Evolutionary conservation across 257 asterid species (phyloP).

Genomic region (Anisodus tanguticus): DNA sequence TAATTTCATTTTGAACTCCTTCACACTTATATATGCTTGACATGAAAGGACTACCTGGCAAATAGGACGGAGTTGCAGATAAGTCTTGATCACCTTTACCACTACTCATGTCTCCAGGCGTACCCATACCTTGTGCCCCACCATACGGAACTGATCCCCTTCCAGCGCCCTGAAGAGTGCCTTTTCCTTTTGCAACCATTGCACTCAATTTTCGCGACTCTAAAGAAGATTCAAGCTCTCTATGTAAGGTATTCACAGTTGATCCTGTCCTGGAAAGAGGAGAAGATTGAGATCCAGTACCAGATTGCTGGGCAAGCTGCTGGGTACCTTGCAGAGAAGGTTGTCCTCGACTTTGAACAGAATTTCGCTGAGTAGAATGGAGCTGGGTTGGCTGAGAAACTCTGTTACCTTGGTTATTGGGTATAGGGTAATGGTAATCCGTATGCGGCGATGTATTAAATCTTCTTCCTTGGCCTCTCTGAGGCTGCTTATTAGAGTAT

Average conservation of each 20-base stretch:
- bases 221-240: conserved; percentile 56
- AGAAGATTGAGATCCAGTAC: conserved; percentile 59
- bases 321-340: conserved; percentile 58
- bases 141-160: conserved; percentile 69
- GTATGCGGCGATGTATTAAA: conserved; percentile 48
- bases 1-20: not conserved
- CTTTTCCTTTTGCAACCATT: conserved; percentile 71
- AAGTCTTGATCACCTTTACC: conserved; percentile 73
- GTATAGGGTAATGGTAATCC: conserved; percentile 63
- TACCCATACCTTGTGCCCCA: conserved; percentile 76
- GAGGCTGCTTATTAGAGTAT: conserved; percentile 48
- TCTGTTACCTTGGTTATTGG: conserved; percentile 61
- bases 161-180: conserved; percentile 57
- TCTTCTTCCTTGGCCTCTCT: conserved; percentile 81
- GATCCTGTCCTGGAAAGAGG: conserved; percentile 59
- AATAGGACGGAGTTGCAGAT: conserved; percentile 60
- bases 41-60: conserved; percentile 60
- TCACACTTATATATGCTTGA: not conserved
- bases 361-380: conserved; percentile 57
- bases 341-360: conserved; percentile 56
- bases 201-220: conserved; percentile 61
- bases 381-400: conserved; percentile 52
- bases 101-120: conserved; percentile 57
- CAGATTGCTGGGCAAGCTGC: conserved; percentile 51
- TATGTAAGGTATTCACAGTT: conserved; percentile 47